Conservation (phyloP, 208 protist genomes). For the Leishmania braziliensis region DNA sequence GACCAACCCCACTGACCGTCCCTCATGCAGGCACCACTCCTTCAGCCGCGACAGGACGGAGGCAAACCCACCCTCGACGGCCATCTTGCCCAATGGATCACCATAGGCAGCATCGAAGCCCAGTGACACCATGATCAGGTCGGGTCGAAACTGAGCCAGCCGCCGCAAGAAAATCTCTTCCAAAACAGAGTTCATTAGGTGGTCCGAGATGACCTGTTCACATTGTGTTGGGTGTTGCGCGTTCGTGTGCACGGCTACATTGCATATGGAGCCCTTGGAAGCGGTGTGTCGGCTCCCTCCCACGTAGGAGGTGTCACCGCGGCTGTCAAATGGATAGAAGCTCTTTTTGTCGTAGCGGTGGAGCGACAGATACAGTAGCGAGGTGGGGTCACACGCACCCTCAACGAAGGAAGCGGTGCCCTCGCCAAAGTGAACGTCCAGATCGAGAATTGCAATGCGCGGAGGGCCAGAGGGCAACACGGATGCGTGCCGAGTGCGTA, state of each 20-base stretch:
- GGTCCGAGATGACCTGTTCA: conserved; percentile 79
- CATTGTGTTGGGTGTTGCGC: conserved; percentile 46
- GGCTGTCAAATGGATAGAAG: conserved; percentile 69
- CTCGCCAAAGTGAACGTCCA: conserved; percentile 94
- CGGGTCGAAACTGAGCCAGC: conserved; percentile 64
- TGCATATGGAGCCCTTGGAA: conserved; percentile 60
- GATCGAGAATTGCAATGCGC: conserved; percentile 84
- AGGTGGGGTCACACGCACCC: conserved; percentile 20
- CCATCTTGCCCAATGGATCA: conserved; percentile 86
- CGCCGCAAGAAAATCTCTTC: conserved; percentile 77
- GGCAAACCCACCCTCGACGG: conserved; percentile 80
- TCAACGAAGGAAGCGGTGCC: conserved; percentile 92
- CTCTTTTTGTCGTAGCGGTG: conserved; percentile 73
- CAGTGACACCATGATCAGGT: conserved; percentile 87
- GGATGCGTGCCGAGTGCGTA: conserved; percentile 29
- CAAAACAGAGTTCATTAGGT: conserved; percentile 54
- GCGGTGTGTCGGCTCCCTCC: conserved; percentile 19
- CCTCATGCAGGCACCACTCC: conserved; percentile 48
- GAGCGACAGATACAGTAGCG: conserved; percentile 83
- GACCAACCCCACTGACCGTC: conserved; percentile 43
- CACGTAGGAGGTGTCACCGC: conserved; percentile 43
- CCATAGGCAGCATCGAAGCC: conserved; percentile 93
- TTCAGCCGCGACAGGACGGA: conserved; percentile 49
- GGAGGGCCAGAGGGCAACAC: conserved; percentile 13
- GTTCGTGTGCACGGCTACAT: conserved; percentile 77